Percentiles rank a stretch among this genome's conserved stretches.
Conservation (phyloP, 305 asterid species). For the Striga hermonthica region DNA sequence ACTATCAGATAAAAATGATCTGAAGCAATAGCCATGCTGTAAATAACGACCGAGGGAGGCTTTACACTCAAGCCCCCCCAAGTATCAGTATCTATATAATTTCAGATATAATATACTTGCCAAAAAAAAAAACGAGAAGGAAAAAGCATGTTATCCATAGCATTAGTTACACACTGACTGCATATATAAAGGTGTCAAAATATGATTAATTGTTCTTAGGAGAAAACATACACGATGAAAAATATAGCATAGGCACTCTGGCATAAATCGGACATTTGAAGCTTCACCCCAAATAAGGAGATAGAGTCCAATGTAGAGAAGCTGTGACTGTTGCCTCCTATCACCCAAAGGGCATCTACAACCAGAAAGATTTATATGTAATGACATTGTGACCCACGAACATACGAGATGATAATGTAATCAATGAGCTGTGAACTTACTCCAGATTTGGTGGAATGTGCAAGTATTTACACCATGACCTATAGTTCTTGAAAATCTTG, state of each 20-base stretch:
- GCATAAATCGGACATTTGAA: slow-evolving; percentile 97
- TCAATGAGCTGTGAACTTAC: slow-evolving; percentile 52
- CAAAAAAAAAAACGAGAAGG: neutral
- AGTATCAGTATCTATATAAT: no score
- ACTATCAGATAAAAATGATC: no score
- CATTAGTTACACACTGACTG: slow-evolving; percentile 18
- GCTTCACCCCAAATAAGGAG: slow-evolving; percentile 99
- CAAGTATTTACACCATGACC: slow-evolving; percentile 88
- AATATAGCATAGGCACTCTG: slow-evolving; percentile 95
- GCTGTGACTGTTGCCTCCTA: slow-evolving; percentile 77
- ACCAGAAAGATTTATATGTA: slow-evolving; percentile 29
- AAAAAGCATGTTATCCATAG: neutral
- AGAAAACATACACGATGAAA: slow-evolving; percentile 76
- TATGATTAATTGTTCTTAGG: slow-evolving; percentile 19
- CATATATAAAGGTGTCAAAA: slow-evolving; percentile 20
- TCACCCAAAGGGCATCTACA: slow-evolving; percentile 58
- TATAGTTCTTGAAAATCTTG: slow-evolving; percentile 76
- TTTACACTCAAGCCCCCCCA: no score
- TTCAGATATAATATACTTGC: neutral
- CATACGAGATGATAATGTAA: slow-evolving; percentile 24
- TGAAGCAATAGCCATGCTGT: no score
- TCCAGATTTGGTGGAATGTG: slow-evolving; percentile 55
- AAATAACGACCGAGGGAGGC: no score
- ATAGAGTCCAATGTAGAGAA: slow-evolving; percentile 92
- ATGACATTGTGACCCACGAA: slow-evolving; percentile 15